Percentiles rank a stretch among this genome's conserved stretches.
Conservation (phyloP, 2,329 filamentous ascomycete genomes). For the Fusarium redolens region DNA sequence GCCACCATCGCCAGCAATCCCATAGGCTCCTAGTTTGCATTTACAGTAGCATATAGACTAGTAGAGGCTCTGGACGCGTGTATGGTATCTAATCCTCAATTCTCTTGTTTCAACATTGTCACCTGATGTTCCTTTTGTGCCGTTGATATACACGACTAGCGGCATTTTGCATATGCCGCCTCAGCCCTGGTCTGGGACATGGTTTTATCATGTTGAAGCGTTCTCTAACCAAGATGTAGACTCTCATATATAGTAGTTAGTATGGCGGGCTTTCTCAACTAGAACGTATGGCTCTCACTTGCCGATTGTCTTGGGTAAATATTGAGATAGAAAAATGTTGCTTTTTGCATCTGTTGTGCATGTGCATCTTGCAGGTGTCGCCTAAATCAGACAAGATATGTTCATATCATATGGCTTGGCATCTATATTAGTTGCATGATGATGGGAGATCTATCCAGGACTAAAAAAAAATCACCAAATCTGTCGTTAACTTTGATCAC, state of each 20-base stretch:
- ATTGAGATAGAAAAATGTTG: conserved; percentile 4
- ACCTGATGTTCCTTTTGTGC: conserved; percentile 4
- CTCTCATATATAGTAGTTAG: not conserved
- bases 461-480: conserved; percentile 8
- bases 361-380: conserved; percentile 14
- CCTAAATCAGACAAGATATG: not conserved
- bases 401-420: not conserved
- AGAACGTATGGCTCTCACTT: not conserved
- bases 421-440: not conserved
- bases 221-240: not conserved
- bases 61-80: conserved; percentile 40
- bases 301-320: not conserved
- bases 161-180: not conserved
- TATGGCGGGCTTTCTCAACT: too few relatives aligned
- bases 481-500: not conserved
- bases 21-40: conserved; percentile 17
- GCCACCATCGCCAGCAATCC: not conserved
- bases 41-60: conserved; percentile 38
- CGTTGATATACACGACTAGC: not conserved
- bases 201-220: not conserved
- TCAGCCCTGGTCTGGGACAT: not conserved
- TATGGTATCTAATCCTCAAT: conserved; percentile 43
- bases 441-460: conserved; percentile 2
- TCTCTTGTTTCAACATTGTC: conserved; percentile 20
- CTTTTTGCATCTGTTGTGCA: conserved; percentile 5